Conservation (phyloP, 1,139 yeast species). For the Pneumocystis canis region DNA sequence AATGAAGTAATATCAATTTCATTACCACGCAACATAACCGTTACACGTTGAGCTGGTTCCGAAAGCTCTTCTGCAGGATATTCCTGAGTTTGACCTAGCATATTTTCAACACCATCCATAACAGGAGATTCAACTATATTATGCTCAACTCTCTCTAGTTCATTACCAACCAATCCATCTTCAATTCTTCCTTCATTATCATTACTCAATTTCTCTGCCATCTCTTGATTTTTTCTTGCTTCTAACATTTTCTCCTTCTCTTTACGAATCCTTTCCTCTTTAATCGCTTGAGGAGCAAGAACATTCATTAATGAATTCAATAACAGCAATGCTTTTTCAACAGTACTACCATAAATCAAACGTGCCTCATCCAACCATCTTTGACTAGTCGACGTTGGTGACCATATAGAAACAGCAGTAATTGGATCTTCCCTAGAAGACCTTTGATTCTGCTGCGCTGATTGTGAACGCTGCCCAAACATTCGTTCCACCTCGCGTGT, state of each 20-base stretch:
- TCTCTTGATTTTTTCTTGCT: conserved; percentile 19
- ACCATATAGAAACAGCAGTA: conserved; percentile 15
- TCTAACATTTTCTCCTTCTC: conserved; percentile 21
- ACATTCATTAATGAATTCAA: conserved; percentile 36
- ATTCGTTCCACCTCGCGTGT: conserved; percentile 13
- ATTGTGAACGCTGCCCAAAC: conserved; percentile 6
- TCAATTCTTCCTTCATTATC: conserved; percentile 19
- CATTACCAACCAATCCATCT: conserved; percentile 12
- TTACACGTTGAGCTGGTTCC: conserved; percentile 34
- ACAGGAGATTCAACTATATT: conserved; percentile 11
- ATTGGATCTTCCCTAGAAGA: conserved; percentile 16
- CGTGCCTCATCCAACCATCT: conserved; percentile 55
- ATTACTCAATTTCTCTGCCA: conserved; percentile 22
- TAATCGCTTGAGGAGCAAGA: conserved; percentile 23
- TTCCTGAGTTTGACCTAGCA: conserved; percentile 3
- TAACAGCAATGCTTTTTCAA: conserved; percentile 33
- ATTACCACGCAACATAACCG: conserved; percentile 62
- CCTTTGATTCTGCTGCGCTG: background rate
- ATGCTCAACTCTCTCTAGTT: conserved; percentile 8
- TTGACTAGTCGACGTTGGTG: conserved; percentile 43
- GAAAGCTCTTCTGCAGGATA: conserved; percentile 2
- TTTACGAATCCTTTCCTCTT: conserved; percentile 27
- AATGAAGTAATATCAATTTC: conserved; percentile 79
- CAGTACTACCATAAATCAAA: conserved; percentile 34
- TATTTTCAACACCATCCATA: conserved; percentile 14